Evolutionary conservation across 257 asterid species (phyloP).

Genomic region (Echites panduratus): DNA sequence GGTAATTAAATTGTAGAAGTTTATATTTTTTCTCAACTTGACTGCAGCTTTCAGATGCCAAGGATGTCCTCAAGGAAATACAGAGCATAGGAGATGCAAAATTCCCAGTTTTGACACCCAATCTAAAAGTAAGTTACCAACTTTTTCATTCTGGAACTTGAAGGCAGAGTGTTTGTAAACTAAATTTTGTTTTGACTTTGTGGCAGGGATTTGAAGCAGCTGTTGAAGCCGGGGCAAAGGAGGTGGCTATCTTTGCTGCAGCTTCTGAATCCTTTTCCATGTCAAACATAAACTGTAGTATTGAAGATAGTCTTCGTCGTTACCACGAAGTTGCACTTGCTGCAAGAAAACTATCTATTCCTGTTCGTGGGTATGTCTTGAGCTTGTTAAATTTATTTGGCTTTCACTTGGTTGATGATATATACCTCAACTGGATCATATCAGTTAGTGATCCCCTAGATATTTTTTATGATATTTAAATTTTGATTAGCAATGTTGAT

Average conservation of each 20-base stretch:
- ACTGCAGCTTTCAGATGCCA: conserved; percentile 82
- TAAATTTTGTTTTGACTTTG: conserved; percentile 13
- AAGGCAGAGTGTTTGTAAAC: not conserved
- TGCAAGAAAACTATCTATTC: conserved; percentile 53
- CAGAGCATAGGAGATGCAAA: conserved; percentile 45
- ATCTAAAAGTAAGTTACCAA: conserved; percentile 53
- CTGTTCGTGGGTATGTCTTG: conserved; percentile 75
- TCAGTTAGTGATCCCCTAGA: not conserved
- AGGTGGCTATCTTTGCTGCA: conserved; percentile 92
- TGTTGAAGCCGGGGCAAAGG: conserved; percentile 75
- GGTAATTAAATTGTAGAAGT: not conserved
- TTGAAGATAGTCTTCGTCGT: conserved; percentile 71
- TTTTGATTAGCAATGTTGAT: not conserved
- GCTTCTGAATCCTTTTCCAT: conserved; percentile 85
- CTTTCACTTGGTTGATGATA: not conserved
- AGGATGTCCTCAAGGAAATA: conserved; percentile 70
- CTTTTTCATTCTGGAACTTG: not conserved
- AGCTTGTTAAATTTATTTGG: not conserved
- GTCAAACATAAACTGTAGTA: conserved; percentile 80
- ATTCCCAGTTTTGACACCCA: conserved; percentile 87
- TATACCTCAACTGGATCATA: not conserved
- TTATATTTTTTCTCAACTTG: conserved; percentile 8
- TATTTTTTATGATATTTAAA: not conserved
- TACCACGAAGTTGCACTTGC: conserved; percentile 74
- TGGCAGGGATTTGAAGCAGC: conserved; percentile 87